Conservation (phyloP, 345 rosid species). For the Syzygium oleosum region DNA sequence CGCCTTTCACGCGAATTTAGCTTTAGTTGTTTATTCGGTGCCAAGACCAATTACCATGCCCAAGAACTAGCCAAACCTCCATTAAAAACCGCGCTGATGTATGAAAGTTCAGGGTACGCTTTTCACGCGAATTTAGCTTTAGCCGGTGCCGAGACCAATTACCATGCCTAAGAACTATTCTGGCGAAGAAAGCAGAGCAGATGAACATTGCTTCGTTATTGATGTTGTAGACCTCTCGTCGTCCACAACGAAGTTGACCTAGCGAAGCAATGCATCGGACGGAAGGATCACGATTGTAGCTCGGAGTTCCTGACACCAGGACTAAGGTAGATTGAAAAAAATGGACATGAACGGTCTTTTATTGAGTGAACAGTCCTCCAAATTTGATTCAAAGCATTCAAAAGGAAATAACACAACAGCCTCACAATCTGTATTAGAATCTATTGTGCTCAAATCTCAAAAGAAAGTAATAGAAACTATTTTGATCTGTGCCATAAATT, state of each 20-base stretch:
- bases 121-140: background rate
- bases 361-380: background rate
- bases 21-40: background rate
- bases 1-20: too few relatives aligned
- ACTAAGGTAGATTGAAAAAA: background rate
- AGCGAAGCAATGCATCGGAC: rapidly evolving
- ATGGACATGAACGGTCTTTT: background rate
- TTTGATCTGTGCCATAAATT: background rate
- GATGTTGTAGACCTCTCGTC: too few relatives aligned
- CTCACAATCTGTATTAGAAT: background rate
- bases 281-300: background rate
- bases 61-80: too few relatives aligned
- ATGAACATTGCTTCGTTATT: too few relatives aligned
- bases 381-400: background rate
- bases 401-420: background rate
- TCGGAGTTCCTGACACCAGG: background rate
- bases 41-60: too few relatives aligned
- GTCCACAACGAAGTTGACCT: background rate
- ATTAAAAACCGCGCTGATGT: background rate
- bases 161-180: background rate
- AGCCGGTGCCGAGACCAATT: background rate
- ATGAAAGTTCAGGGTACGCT: background rate
- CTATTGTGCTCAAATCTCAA: too few relatives aligned
- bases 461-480: background rate
- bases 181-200: background rate